A percentile compares a stretch with the other conserved stretches of the same genome.
These are phyloP conservation scores for Citrullus mucosospermus DNA, from an alignment of 306 rosid species.

Conservation along the genomic window DNA sequence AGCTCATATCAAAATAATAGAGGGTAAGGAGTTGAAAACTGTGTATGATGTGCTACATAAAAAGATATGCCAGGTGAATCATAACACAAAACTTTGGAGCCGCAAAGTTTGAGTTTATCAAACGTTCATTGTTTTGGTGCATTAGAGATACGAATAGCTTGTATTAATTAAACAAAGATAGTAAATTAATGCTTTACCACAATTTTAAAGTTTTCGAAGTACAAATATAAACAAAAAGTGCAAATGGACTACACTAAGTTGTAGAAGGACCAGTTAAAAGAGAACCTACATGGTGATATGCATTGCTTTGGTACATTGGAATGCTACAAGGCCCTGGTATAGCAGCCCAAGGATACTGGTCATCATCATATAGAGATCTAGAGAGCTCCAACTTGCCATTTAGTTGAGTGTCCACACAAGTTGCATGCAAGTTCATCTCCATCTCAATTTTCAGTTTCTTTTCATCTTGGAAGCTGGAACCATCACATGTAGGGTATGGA, in stretches of 20 bases:
- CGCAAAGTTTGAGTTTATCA: neutral
- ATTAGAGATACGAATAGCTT: neutral
- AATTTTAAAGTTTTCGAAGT: neutral
- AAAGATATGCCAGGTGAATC: neutral
- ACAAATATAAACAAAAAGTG: neutral
- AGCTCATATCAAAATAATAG: neutral
- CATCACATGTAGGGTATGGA: constrained; percentile 65
- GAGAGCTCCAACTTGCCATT: constrained; percentile 47
- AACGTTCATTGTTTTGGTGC: neutral
- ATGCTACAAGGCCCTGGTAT: constrained; percentile 50
- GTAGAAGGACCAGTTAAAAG: neutral
- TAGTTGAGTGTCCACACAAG: constrained; percentile 40
- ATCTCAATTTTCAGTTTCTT: constrained; percentile 38
- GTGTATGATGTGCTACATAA: neutral
- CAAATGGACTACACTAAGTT: neutral
- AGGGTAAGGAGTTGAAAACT: neutral
- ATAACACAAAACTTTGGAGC: neutral
- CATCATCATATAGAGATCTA: neutral
- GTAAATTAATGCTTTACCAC: neutral
- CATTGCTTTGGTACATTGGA: constrained; percentile 17
- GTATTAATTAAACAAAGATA: neutral
- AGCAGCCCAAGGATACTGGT: constrained; percentile 61
- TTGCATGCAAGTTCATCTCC: constrained; percentile 50
- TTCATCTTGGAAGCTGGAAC: constrained; percentile 32
- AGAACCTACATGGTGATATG: constrained; percentile 6